A percentile compares a stretch with the other conserved stretches of the same genome.
Evolutionary conservation across 1,284 basidiomycete genomes (phyloP).

Genomic region (Ustilago lituana): DNA sequence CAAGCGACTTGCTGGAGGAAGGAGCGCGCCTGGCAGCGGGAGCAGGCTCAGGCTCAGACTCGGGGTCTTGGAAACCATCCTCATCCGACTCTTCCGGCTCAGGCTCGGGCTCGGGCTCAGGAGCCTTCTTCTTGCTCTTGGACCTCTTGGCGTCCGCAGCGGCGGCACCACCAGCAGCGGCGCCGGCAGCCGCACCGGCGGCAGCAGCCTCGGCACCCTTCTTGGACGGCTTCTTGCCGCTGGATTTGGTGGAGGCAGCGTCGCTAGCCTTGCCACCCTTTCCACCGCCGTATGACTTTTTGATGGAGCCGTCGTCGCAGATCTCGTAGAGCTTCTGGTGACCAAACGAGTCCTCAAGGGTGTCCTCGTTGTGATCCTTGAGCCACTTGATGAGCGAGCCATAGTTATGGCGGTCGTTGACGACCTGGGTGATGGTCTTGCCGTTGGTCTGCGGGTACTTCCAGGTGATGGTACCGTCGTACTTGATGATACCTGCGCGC

Average conservation of each 20-base stretch:
- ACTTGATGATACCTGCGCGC: slow-evolving; percentile 58
- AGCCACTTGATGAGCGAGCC: slow-evolving; percentile 64
- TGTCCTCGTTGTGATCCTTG: slow-evolving; percentile 63
- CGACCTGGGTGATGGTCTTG: slow-evolving; percentile 45
- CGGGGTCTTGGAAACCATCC: slow-evolving; percentile 29
- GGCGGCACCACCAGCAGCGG: slow-evolving; percentile 30
- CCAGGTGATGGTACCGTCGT: slow-evolving; percentile 61
- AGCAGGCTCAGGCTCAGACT: slow-evolving; percentile 27
- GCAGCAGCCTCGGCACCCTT: slow-evolving; percentile 30
- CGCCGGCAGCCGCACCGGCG: slow-evolving; percentile 37
- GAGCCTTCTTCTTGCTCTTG: slow-evolving; percentile 48
- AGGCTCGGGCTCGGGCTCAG: slow-evolving; percentile 38
- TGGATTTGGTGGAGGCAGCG: slow-evolving; percentile 17
- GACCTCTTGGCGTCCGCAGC: slow-evolving; percentile 24
- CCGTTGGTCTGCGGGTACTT: slow-evolving; percentile 64
- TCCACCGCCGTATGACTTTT: slow-evolving; percentile 40
- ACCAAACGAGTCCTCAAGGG: slow-evolving; percentile 61
- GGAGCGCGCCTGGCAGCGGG: slow-evolving; percentile 24
- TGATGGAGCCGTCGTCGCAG: slow-evolving; percentile 45
- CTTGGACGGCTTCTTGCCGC: slow-evolving; percentile 41
- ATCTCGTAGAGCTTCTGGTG: slow-evolving; percentile 46
- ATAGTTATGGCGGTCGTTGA: slow-evolving; percentile 62
- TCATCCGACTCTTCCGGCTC: slow-evolving; percentile 31
- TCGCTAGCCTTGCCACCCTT: slow-evolving; percentile 19
- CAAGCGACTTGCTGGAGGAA: slow-evolving; percentile 29